Conservation (phyloP, 352 stramenopile species). For the Pythium graminicola region DNA sequence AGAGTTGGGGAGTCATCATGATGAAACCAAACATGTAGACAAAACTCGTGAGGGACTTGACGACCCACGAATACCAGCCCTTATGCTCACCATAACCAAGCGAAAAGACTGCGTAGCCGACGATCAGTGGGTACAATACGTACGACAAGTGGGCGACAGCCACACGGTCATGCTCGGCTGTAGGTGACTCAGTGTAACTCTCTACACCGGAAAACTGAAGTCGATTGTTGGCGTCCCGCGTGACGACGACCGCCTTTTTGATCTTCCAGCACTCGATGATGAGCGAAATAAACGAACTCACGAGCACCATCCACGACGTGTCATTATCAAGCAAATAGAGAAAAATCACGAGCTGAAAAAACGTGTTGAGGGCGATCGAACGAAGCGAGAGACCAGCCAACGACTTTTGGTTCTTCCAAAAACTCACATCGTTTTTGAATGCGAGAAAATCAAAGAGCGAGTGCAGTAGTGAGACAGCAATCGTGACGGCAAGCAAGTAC, state of each 20-base stretch:
- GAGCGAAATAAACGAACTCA: slow-evolving; percentile 73
- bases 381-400: slow-evolving; percentile 93
- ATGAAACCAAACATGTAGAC: slow-evolving; percentile 99
- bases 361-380: slow-evolving; percentile 93
- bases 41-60: slow-evolving; percentile 95
- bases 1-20: slow-evolving; percentile 98
- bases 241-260: slow-evolving; percentile 87
- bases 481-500: slow-evolving; percentile 92
- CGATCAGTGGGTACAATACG: slow-evolving; percentile 83
- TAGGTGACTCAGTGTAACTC: slow-evolving; percentile 78
- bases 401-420: slow-evolving; percentile 98
- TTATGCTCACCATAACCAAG: slow-evolving; percentile 92
- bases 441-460: slow-evolving; percentile 98
- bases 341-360: slow-evolving; percentile 97
- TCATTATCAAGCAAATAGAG: slow-evolving; percentile 98
- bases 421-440: slow-evolving; percentile 98
- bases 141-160: slow-evolving; percentile 79
- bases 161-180: slow-evolving; percentile 78
- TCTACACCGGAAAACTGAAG: slow-evolving; percentile 75
- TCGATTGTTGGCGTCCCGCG: slow-evolving; percentile 71
- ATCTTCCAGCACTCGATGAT: slow-evolving; percentile 92
- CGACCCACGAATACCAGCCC: slow-evolving; percentile 97
- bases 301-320: slow-evolving; percentile 94
- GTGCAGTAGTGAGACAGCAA: slow-evolving; percentile 94
- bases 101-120: slow-evolving; percentile 93